Base-by-base conservation (phyloP, 805 yeast species). In the Candida tallmaniae region DNA sequence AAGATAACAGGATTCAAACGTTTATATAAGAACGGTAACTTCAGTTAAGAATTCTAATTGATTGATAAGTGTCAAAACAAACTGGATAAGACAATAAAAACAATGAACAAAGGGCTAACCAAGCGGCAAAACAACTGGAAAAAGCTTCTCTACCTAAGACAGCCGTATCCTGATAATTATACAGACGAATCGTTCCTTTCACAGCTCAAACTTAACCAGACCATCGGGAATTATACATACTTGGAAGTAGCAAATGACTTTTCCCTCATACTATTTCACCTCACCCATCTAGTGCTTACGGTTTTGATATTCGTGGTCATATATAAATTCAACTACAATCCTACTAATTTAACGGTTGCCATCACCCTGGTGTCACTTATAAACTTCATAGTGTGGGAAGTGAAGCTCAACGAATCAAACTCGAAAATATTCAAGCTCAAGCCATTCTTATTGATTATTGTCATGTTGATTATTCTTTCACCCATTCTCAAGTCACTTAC, bases 401-500 rank as follows among this genome's bases (percentile, higher is more conserved):
- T 34, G 14, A 23, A 22, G 11, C 30, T 39, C 9, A 35, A 22
- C 20, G 30, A 28, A 16, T 22, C 36, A 33, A 44, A 11, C 35
- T 29, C 35, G 18, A 29, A 21, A 10, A 9, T 31, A 6, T 15
- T 24, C 2, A 24, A 28, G 27, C 13, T 80, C 23, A 85, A 84
- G 54, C 82, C 94, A 1, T 74, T 86, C 2, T 38, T 76, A 3
- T 60, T 93, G 18, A 80, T 89, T 9, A 69, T 80, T 2, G 73
- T 89, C 39, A 74, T 84, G 3, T 62, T 89, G 26, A 63, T 87
- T 27, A 79, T 93, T 1, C 65, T 90, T 27, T 83, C 97, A 0
- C 98, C 98, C 0, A 90, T 93, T 1, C 70, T 93, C 32, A 83
- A 85, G 46, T 87, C 96, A 0, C 68, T 93, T 27, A 87, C 96